Percentiles rank a stretch among this genome's conserved stretches.
phyloP scores from a whole-genome alignment of 2,329 filamentous ascomycete genomes.

The Ceratocystis cubensis region DNA sequence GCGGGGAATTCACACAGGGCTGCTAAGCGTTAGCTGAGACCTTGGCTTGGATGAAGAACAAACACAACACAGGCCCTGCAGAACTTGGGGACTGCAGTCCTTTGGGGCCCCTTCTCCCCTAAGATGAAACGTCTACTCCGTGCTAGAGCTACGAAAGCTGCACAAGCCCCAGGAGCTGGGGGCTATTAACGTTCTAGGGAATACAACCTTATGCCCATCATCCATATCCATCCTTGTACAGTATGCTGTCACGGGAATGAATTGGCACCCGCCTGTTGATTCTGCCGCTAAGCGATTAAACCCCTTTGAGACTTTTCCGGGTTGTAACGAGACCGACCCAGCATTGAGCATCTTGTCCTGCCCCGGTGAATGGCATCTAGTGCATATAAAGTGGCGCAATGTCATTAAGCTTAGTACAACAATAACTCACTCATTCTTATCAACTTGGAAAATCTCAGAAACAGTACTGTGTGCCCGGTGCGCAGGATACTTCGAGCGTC shows the following conservation, averaged over 20 bases:
- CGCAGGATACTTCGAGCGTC: neutral
- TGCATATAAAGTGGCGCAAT: too few relatives aligned
- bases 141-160: too few relatives aligned
- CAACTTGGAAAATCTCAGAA: neutral
- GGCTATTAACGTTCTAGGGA: neutral
- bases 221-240: neutral
- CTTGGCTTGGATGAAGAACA: neutral
- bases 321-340: too few relatives aligned
- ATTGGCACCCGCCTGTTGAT: neutral
- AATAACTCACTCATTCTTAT: neutral
- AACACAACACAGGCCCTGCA: neutral
- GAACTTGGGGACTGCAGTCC: neutral
- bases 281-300: neutral
- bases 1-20: slow-evolving; percentile 7
- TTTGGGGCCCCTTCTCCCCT: too few relatives aligned
- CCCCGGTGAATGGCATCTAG: too few relatives aligned
- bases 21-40: neutral
- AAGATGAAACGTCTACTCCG: too few relatives aligned
- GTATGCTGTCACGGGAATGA: slow-evolving; percentile 2
- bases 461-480: neutral
- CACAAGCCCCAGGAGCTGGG: too few relatives aligned
- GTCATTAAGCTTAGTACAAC: too few relatives aligned
- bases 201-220: neutral
- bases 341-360: too few relatives aligned
- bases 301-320: neutral